Percentiles rank a stretch among this genome's conserved stretches.
Conservation (phyloP, 164 flowering plant species). For the Annona squamosa region DNA sequence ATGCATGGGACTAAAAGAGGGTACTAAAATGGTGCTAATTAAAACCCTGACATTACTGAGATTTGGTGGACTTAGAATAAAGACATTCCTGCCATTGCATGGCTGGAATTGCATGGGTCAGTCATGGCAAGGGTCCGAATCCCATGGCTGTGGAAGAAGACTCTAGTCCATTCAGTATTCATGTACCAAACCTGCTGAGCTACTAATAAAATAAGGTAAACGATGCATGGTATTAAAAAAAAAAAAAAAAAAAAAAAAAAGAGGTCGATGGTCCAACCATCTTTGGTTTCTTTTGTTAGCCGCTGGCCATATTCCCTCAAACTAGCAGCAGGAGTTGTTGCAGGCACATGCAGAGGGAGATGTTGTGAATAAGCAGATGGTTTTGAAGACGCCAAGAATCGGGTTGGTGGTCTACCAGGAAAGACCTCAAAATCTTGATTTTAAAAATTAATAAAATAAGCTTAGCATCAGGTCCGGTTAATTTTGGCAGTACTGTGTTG, state of each 20-base stretch:
- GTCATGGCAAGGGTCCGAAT: conserved; percentile 5
- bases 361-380: background rate
- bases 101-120: conserved; percentile 5
- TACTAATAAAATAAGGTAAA: too few relatives aligned
- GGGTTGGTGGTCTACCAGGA: too few relatives aligned
- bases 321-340: background rate
- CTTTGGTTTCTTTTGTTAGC: background rate
- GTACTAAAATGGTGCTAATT: background rate
- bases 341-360: background rate
- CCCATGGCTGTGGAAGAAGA: background rate
- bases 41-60: conserved; percentile 12
- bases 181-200: background rate
- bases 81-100: conserved; percentile 4
- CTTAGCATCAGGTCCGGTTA: too few relatives aligned
- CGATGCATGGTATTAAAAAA: too few relatives aligned
- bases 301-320: background rate
- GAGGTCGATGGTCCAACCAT: background rate
- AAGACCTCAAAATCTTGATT: too few relatives aligned
- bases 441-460: too few relatives aligned
- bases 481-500: too few relatives aligned
- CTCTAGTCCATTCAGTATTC: background rate
- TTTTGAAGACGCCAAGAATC: too few relatives aligned
- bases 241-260: too few relatives aligned
- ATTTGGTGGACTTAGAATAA: conserved; percentile 11
- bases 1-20: background rate